Base-by-base conservation (phyloP, 345 rosid species). In the Gossypium mustelinum region DNA sequence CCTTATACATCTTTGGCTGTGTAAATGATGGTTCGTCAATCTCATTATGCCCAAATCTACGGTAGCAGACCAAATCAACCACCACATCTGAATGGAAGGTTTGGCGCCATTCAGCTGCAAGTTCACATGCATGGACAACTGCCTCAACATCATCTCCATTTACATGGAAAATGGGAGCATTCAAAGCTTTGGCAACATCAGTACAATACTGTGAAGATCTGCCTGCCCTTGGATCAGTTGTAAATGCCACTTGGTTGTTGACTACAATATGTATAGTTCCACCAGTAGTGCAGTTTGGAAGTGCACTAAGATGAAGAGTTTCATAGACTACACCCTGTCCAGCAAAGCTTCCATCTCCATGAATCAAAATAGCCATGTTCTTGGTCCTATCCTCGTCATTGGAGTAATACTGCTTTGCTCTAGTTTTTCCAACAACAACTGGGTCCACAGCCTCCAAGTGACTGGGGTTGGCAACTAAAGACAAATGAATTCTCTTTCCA, bases 361-460 rank as follows among this genome's bases (percentile, higher is more conserved):
- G 97, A 78, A 91, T 91, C 87, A 89, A 83, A 70, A 91, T 29
- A 48, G 82, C 92, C 92, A 91, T 81, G 82, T 89, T 89, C 83
- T 88, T 88, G 39, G 85, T 88, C 80, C 94, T 87, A 48, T 88
- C 81, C 50, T 22, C 63, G 65, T 91, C 97, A 76, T 84, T 89
- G 47, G 92, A 85, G 84, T 85, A 89, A 77, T 91, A 91, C 61
- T 91, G 97, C 70, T 91, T 91, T 24, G 90, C 97, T 78, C 97
- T 86, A 72, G 97, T 89, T 76, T 91, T 91, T 69, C 97, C 97
- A 70, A 91, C 79, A 73, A 91, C 92, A 77, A 91, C 94, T 18
- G 94, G 97, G 76, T 89, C 91, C 44, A 91, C 97, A 72, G 97
- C 97, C 85, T 91, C 97, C 85, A 91, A 79, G 76, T 91, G 97